Percentiles rank a stretch among this genome's conserved stretches.
phyloP scores from a whole-genome alignment of 768 basidiomycete species.

The Baorangia bicolor region DNA sequence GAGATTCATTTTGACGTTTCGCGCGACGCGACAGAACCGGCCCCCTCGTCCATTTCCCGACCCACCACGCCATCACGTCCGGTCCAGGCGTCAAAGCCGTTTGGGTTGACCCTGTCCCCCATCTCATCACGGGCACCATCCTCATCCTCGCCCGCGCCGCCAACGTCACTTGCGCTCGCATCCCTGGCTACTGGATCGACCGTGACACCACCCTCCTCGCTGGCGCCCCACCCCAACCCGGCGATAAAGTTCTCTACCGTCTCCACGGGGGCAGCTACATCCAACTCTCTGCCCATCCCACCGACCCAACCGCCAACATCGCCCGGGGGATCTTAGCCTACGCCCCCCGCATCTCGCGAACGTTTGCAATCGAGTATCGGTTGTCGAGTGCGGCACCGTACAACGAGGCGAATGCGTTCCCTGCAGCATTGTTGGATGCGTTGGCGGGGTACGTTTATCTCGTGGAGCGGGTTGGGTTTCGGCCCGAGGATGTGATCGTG shows the following conservation, averaged over 20 bases:
- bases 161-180: constrained; percentile 25
- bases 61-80: constrained; percentile 18
- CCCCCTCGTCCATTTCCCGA: constrained; percentile 17
- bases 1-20: background rate
- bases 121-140: constrained; percentile 34
- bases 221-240: constrained; percentile 21
- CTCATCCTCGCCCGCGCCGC: constrained; percentile 27
- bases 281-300: constrained; percentile 29
- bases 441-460: constrained; percentile 53
- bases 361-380: constrained; percentile 49
- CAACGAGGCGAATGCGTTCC: constrained; percentile 41
- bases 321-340: constrained; percentile 20
- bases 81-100: constrained; percentile 29
- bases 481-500: constrained; percentile 43
- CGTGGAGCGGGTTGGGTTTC: constrained; percentile 40
- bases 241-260: constrained; percentile 35
- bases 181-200: constrained; percentile 40
- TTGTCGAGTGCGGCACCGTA: constrained; percentile 35
- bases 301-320: constrained; percentile 24
- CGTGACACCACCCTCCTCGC: constrained; percentile 14
- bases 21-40: constrained; percentile 14
- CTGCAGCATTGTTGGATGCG: constrained; percentile 52
- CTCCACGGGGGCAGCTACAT: constrained; percentile 34
- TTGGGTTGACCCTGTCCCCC: constrained; percentile 36
- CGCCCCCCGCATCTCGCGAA: constrained; percentile 22